Evolutionary conservation across 345 rosid genomes (phyloP), one percentile per base, ranked within the genome.

Genomic region (Hibiscus mutabilis): DNA sequence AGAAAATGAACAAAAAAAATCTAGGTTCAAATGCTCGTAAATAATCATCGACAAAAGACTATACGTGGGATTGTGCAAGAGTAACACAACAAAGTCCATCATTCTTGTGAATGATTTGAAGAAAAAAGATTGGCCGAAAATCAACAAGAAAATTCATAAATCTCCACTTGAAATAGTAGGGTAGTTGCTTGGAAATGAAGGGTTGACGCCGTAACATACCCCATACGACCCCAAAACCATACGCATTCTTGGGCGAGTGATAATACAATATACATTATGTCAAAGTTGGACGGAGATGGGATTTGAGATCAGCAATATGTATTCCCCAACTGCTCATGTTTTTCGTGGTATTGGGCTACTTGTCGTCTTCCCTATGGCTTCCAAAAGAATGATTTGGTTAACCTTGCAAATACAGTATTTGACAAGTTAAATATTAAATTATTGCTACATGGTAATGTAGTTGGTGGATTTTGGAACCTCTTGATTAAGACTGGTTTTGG

Each of bases 291-390:
- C 46, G 64, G 67, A 73, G 52, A 29, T 2, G 46, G 4, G 11
- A 11, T 19, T 11, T 40, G 29, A 63, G 25, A 14, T 40, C 18
- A 64, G 9, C 57, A 57, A 22, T 4, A 25, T 65, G 18, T 70
- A 25, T 25, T 25, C 24, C 1, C 2, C 55, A 16, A 67, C 40
- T 56, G 60, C 78, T 58, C 61, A 57, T 24, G 16, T 24, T 24
- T 56, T 33, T 12, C 27, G 49, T 70, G 18, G 44, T 13, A 71
- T 76, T 55, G 46, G 60, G 2, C 58, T 59, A 35, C 44, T 53
- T 74, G 81, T 78, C 75, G 24, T 52, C 75, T 59, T 78, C 75
- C 33, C 9, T 51, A 5, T 71, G 78, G 75, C 61, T 66, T 3
- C 37, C 35, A 0, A 40, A 40, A 55, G 71, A 64, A 73, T 58